These are phyloP conservation scores for Penicillium sp. DNA, from an alignment of 2,329 filamentous ascomycete genomes.

Conservation along the genomic window DNA sequence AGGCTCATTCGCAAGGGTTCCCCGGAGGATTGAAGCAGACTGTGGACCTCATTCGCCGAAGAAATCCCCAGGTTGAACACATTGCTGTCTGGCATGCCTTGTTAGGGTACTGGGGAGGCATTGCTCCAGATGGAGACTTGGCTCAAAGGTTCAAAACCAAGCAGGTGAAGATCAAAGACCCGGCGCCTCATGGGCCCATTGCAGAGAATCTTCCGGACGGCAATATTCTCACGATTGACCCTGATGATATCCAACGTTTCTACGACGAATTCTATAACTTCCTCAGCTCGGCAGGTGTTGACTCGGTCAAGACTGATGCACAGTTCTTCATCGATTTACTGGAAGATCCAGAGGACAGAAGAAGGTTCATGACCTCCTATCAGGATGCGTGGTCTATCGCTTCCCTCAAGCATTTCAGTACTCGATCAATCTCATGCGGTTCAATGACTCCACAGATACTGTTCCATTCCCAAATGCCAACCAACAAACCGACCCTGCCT, in stretches of 20 bases:
- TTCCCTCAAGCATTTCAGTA: slow-evolving; percentile 74
- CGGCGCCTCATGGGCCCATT: slow-evolving; percentile 52
- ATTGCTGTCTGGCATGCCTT: slow-evolving; percentile 95
- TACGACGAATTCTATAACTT: slow-evolving; percentile 93
- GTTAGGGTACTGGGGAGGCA: slow-evolving; percentile 85
- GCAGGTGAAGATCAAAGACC: slow-evolving; percentile 56
- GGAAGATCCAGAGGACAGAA: slow-evolving; percentile 67
- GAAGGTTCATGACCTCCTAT: slow-evolving; percentile 71
- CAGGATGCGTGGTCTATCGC: slow-evolving; percentile 84
- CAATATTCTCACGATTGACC: slow-evolving; percentile 71
- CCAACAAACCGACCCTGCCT: slow-evolving; percentile 71
- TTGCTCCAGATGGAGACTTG: slow-evolving; percentile 73
- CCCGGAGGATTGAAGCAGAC: slow-evolving; percentile 75
- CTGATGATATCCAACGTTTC: slow-evolving; percentile 72
- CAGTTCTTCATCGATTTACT: slow-evolving; percentile 87
- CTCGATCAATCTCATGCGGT: slow-evolving; percentile 89
- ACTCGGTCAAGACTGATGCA: slow-evolving; percentile 89
- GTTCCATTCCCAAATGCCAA: slow-evolving; percentile 79
- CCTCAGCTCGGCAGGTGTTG: slow-evolving; percentile 70
- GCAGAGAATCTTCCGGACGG: slow-evolving; percentile 34
- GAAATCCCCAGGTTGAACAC: slow-evolving; percentile 73
- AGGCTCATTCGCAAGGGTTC: slow-evolving; percentile 78
- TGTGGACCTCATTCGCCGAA: slow-evolving; percentile 66
- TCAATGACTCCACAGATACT: slow-evolving; percentile 83
- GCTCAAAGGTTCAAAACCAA: slow-evolving; percentile 76